Evolutionary conservation across 148 eudicot species (phyloP).

Genomic region (Persicaria maculosa): DNA sequence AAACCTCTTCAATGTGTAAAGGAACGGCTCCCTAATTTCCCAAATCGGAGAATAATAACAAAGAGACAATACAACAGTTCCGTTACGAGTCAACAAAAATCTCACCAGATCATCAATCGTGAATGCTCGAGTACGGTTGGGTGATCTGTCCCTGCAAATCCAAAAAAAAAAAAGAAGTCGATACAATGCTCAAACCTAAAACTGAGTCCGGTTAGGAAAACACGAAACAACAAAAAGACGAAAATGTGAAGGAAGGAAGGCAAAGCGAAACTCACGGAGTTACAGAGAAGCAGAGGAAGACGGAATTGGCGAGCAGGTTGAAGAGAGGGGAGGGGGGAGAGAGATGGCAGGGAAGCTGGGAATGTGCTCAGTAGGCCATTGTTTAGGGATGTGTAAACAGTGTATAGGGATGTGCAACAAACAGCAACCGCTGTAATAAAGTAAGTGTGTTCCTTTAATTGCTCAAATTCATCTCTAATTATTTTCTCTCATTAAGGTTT

Average conservation of each 20-base stretch:
- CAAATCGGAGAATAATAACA: neutral
- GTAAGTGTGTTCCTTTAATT: too few relatives aligned
- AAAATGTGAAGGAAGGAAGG: neutral
- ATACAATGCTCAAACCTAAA: neutral
- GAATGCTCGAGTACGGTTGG: neutral
- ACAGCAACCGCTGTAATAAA: too few relatives aligned
- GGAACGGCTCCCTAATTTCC: neutral
- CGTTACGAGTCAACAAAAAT: neutral
- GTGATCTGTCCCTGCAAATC: neutral
- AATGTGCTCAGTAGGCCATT: neutral
- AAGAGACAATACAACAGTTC: neutral
- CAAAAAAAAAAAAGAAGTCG: neutral
- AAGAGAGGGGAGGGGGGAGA: neutral
- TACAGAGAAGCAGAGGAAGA: neutral
- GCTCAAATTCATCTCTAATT: too few relatives aligned
- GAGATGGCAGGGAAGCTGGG: slow-evolving; percentile 1
- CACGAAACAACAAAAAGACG: neutral
- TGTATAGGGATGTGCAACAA: too few relatives aligned
- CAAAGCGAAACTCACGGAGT: neutral
- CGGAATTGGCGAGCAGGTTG: slow-evolving; percentile 5
- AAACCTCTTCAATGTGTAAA: neutral
- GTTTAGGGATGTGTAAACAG: neutral
- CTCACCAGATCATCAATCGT: slow-evolving; percentile 4
- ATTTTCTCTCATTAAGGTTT: too few relatives aligned
- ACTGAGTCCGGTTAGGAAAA: neutral